Conservation (phyloP, 202 grass and related monocot genomes). For the Zizania palustris region DNA sequence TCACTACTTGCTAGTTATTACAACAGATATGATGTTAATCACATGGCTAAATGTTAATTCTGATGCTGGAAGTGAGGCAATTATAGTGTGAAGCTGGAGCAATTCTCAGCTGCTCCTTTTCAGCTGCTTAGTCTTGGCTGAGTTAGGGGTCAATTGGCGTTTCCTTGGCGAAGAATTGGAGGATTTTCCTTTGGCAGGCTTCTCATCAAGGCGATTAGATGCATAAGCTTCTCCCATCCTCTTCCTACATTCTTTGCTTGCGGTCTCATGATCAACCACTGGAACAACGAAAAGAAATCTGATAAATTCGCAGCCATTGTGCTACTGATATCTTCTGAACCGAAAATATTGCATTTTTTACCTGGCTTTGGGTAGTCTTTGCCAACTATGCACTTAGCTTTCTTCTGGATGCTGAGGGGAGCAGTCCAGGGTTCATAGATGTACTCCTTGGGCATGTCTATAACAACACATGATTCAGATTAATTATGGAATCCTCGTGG, state of each 20-base stretch:
- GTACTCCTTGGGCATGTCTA: conserved; percentile 92
- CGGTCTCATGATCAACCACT: conserved; percentile 71
- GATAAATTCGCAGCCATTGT: not conserved
- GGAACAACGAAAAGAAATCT: conserved; percentile 33
- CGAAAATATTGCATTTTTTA: conserved; percentile 24
- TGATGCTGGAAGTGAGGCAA: not conserved
- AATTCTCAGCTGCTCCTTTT: not conserved
- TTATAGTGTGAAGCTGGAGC: conserved; percentile 15
- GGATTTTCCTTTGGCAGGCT: not conserved
- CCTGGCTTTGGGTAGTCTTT: conserved; percentile 92
- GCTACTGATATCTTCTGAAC: not conserved
- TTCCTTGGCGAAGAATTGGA: conserved; percentile 35
- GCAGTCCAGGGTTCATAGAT: conserved; percentile 96
- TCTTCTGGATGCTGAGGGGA: conserved; percentile 74
- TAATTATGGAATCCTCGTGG: conserved; percentile 8
- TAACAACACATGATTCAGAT: conserved; percentile 27
- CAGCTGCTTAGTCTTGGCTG: conserved; percentile 8
- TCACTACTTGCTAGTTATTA: not conserved
- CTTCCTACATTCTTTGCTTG: conserved; percentile 78
- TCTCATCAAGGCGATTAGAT: conserved; percentile 2
- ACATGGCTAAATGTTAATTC: not conserved
- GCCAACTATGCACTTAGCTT: conserved; percentile 81
- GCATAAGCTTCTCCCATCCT: conserved; percentile 80
- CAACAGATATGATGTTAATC: not conserved
- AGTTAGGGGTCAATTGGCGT: conserved; percentile 10